Conservation (phyloP, 1,139 yeast genomes). For the Arxiozyma heterogenica region DNA sequence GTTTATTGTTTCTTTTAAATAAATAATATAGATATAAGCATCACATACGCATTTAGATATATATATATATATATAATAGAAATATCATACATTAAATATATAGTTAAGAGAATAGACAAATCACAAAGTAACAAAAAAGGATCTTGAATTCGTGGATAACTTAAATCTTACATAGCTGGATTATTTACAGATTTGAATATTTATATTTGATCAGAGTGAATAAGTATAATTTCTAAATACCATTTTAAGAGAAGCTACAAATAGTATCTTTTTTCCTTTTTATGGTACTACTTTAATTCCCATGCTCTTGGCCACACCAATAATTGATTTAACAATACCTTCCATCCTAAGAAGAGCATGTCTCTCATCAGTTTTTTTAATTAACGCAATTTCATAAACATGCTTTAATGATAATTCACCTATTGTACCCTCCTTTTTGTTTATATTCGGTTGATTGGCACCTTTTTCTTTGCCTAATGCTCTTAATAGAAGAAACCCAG, state of each 20-base stretch:
- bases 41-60: neutral
- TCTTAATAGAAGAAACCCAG: constrained; percentile 74
- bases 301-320: constrained; percentile 79
- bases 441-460: constrained; percentile 39
- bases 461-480: constrained; percentile 74
- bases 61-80: neutral
- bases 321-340: constrained; percentile 69
- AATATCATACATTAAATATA: neutral
- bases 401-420: constrained; percentile 82
- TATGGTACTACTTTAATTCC: constrained; percentile 77
- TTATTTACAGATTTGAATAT: constrained; percentile 3
- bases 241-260: neutral
- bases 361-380: constrained; percentile 77
- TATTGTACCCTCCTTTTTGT: constrained; percentile 33
- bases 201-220: neutral
- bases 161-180: neutral
- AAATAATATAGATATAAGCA: neutral
- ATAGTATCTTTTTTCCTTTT: neutral
- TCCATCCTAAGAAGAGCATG: constrained; percentile 65
- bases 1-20: no score
- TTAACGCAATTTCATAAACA: constrained; percentile 88
- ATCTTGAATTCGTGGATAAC: neutral
- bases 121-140: neutral
- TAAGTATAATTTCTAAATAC: neutral
- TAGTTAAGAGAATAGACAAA: neutral